Evolutionary conservation across 495 filamentous ascomycete genomes (phyloP).

Genomic region (Hypoxylon fuscum): DNA sequence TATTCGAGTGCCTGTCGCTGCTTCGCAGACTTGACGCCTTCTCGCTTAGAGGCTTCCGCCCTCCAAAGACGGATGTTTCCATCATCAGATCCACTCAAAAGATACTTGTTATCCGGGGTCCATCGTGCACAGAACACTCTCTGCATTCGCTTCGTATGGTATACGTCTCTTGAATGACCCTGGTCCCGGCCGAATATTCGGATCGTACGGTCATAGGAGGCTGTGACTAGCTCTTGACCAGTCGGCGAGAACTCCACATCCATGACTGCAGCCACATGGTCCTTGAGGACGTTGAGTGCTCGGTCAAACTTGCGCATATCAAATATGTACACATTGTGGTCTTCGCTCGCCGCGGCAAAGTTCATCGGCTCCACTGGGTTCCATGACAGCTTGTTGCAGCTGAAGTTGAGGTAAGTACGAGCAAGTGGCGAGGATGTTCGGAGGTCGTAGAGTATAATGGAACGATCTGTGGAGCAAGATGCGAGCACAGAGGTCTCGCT

Average conservation of each 20-base stretch:
- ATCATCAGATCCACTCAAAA: constrained; percentile 79
- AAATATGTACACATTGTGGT: constrained; percentile 72
- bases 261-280: constrained; percentile 97
- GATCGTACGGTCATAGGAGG: constrained; percentile 75
- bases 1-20: constrained; percentile 92
- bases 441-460: constrained; percentile 83
- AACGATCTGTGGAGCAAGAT: constrained; percentile 83
- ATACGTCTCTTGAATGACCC: constrained; percentile 90
- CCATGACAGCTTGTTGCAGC: constrained; percentile 87
- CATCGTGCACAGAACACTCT: constrained; percentile 86
- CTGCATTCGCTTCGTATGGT: constrained; percentile 98
- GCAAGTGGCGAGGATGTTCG: constrained; percentile 85
- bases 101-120: constrained; percentile 87
- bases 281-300: constrained; percentile 90
- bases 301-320: constrained; percentile 87
- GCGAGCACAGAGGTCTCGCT: constrained; percentile 90
- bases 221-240: constrained; percentile 90
- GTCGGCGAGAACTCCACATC: constrained; percentile 95
- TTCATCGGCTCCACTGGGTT: constrained; percentile 98
- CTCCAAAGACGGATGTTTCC: constrained; percentile 95
- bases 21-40: constrained; percentile 82
- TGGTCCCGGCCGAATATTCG: constrained; percentile 80
- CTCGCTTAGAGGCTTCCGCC: constrained; percentile 82
- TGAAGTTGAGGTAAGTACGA: constrained; percentile 79
- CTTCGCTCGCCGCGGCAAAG: constrained; percentile 79